Evolutionary conservation across 169 alveolate species (phyloP), one percentile per base, ranked within the genome.

Genomic region (Babesia microti): DNA sequence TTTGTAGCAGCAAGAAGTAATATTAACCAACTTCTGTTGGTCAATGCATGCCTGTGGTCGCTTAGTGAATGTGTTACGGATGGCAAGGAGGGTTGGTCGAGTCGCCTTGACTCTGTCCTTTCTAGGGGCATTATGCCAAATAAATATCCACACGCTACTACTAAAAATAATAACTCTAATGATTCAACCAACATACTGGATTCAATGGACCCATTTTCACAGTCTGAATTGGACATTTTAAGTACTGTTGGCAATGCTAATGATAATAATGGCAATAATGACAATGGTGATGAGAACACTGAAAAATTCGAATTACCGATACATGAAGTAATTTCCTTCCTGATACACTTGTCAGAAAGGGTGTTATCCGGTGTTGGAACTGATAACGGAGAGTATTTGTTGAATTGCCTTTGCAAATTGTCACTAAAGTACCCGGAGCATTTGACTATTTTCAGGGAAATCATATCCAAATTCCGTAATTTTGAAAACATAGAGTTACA

Each of bases 51-150:
- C 23, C 47, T 87, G 12, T 89, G 94, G 95, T 79, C 86, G 29
- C 58, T 88, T 11, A 95, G 97, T 2, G 97, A 89, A 52, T 86
- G 69, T 45, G 71, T 67, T 4, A n/a, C n/a, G n/a, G n/a, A n/a
- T n/a, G n/a, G n/a, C n/a, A n/a, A n/a, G n/a, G n/a, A n/a, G n/a
- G n/a, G n/a, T n/a, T n/a, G n/a, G n/a, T n/a, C n/a, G n/a, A n/a
- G n/a, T n/a, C n/a, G n/a, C n/a, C n/a, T n/a, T n/a, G n/a, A n/a
- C n/a, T n/a, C n/a, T n/a, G n/a, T n/a, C n/a, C n/a, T n/a, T n/a
- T n/a, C n/a, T n/a, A n/a, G n/a, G n/a, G n/a, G n/a, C n/a, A n/a
- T n/a, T n/a, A n/a, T n/a, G n/a, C n/a, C n/a, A n/a, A n/a, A n/a
- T 41, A 47, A 50, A 21, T 50, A 59, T 47, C 35, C 44, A 24